phyloP scores from a whole-genome alignment of 768 basidiomycete genomes.

The Pulveroboletus ravenelii region DNA sequence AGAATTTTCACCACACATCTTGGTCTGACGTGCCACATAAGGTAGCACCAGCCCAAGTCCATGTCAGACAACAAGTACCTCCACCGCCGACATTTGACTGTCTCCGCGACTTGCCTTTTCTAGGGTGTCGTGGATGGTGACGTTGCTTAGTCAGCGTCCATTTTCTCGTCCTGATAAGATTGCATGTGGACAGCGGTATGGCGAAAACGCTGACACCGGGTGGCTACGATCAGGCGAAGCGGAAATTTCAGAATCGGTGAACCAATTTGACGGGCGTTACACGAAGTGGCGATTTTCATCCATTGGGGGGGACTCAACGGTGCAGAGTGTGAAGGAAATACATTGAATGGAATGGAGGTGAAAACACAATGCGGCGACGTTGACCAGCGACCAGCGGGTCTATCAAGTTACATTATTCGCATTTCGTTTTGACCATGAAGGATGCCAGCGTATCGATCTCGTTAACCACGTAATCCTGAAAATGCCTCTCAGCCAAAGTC shows the following conservation, averaged over 20 bases:
- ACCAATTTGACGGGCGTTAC: neutral
- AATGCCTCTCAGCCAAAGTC: conserved; percentile 67
- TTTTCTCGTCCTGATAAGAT: conserved; percentile 25
- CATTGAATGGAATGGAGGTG: conserved; percentile 8
- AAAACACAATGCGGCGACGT: conserved; percentile 4
- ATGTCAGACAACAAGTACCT: too few species aligned
- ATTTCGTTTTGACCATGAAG: conserved; percentile 71
- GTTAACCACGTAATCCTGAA: conserved; percentile 54
- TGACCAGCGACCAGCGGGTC: conserved; percentile 16
- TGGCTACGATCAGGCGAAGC: conserved; percentile 1
- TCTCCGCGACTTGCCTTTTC: conserved; percentile 7
- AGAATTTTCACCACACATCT: neutral
- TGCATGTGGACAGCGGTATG: neutral
- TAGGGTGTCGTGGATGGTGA: conserved; percentile 1
- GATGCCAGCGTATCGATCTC: conserved; percentile 80
- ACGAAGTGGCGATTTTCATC: conserved; percentile 6
- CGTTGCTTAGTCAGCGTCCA: conserved; percentile 18
- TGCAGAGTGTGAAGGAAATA: conserved; percentile 10
- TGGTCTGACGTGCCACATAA: neutral
- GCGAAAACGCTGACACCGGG: neutral
- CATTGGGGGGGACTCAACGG: neutral
- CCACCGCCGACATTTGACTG: neutral
- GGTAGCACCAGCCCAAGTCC: neutral
- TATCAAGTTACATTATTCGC: conserved; percentile 33
- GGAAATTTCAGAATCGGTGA: neutral